Evolutionary conservation across 495 filamentous ascomycete genomes (phyloP).

Genomic region (Aspergillus diversus): DNA sequence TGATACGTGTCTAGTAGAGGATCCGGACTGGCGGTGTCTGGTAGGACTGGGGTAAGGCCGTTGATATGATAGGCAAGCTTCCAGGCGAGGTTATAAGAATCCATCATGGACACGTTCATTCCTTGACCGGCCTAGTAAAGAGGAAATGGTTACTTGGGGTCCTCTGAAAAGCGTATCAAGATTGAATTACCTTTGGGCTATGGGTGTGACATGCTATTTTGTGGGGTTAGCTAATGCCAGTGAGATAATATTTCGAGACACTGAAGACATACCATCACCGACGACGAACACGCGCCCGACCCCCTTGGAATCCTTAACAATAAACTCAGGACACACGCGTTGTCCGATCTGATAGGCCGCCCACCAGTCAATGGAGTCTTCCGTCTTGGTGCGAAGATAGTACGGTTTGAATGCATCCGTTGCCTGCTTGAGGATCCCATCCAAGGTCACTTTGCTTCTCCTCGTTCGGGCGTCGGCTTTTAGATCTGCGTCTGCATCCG

Average conservation of each 20-base stretch:
- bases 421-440: conserved; percentile 46
- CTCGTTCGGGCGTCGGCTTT: conserved; percentile 35
- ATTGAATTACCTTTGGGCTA: conserved; percentile 62
- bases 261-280: conserved; percentile 52
- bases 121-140: conserved; percentile 72
- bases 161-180: not conserved
- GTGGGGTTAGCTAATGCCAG: conserved; percentile 7
- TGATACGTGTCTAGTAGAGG: conserved; percentile 71
- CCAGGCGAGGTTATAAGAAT: conserved; percentile 83
- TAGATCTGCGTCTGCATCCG: conserved; percentile 25
- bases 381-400: conserved; percentile 44
- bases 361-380: conserved; percentile 62
- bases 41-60: conserved; percentile 51
- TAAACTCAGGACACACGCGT: conserved; percentile 69
- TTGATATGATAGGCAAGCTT: conserved; percentile 74
- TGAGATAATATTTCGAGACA: not conserved
- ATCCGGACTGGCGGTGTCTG: conserved; percentile 40
- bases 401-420: conserved; percentile 52
- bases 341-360: conserved; percentile 71
- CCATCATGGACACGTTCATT: conserved; percentile 88
- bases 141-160: not conserved
- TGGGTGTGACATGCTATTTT: conserved; percentile 57
- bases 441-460: conserved; percentile 42
- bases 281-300: conserved; percentile 65
- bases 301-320: conserved; percentile 55